Evolutionary conservation across 2,329 filamentous ascomycete genomes (phyloP).

Genomic region (Trichoderma sp.): DNA sequence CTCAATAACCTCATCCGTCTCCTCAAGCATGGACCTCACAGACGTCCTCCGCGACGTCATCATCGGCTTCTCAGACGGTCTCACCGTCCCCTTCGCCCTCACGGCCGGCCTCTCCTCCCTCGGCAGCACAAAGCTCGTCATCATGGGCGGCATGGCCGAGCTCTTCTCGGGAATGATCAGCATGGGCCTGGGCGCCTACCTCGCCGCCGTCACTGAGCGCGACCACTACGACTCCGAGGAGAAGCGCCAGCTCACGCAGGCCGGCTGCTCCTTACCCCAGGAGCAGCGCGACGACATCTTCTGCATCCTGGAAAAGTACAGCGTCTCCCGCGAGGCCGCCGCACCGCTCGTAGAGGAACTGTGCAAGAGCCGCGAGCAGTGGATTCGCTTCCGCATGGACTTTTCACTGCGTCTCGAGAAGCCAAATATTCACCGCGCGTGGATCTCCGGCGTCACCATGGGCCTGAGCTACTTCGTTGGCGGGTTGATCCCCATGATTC

Average conservation of each 20-base stretch:
- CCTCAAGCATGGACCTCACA: slow-evolving; percentile 38
- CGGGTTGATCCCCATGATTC: slow-evolving; percentile 68
- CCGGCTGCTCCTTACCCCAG: slow-evolving; percentile 45
- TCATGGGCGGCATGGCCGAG: slow-evolving; percentile 73
- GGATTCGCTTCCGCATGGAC: slow-evolving; percentile 61
- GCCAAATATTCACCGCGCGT: slow-evolving; percentile 45
- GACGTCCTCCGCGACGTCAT: slow-evolving; percentile 64
- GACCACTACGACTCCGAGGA: slow-evolving; percentile 54
- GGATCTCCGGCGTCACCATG: slow-evolving; percentile 64
- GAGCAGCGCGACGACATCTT: slow-evolving; percentile 51
- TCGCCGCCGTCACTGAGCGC: slow-evolving; percentile 62
- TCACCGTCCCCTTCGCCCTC: slow-evolving; percentile 78
- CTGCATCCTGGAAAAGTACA: slow-evolving; percentile 53
- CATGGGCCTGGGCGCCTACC: slow-evolving; percentile 75
- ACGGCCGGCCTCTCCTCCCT: slow-evolving; percentile 71
- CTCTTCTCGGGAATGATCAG: slow-evolving; percentile 74
- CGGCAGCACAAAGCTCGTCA: slow-evolving; percentile 65
- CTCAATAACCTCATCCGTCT: slow-evolving; percentile 25
- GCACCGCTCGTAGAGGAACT: slow-evolving; percentile 52
- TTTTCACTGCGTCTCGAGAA: slow-evolving; percentile 55
- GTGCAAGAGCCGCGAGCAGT: slow-evolving; percentile 48
- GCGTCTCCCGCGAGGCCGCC: slow-evolving; percentile 46
- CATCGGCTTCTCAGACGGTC: slow-evolving; percentile 74
- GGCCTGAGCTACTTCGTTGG: slow-evolving; percentile 70
- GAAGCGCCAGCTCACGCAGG: slow-evolving; percentile 43